Evolutionary conservation across 1,284 basidiomycete species (phyloP).

Genomic region (Moesziomyces aphidis): DNA sequence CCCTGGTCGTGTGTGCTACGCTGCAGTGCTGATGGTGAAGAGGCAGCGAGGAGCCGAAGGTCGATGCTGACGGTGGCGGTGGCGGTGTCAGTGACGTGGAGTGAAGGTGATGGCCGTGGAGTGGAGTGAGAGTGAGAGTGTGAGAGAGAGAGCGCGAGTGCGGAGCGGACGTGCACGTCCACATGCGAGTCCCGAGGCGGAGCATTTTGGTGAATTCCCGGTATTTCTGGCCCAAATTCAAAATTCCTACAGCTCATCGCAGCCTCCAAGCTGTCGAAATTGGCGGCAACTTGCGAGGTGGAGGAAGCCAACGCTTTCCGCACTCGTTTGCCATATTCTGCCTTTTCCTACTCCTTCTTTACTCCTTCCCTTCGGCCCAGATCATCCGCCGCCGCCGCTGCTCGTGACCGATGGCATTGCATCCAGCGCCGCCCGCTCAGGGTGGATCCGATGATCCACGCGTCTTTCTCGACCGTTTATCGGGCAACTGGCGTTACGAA

Average conservation of each 20-base stretch:
- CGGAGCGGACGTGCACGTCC: too few species aligned
- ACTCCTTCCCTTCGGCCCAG: neutral
- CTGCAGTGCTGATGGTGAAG: constrained; percentile 1
- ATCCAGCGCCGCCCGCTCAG: constrained; percentile 31
- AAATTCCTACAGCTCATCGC: too few species aligned
- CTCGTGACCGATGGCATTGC: constrained; percentile 5
- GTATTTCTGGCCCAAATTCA: too few species aligned
- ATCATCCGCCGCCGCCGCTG: neutral
- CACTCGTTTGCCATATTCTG: too few species aligned
- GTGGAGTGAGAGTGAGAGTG: neutral
- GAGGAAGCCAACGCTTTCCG: too few species aligned
- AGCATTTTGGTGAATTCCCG: too few species aligned
- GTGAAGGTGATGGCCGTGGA: neutral
- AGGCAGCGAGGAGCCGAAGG: too few species aligned
- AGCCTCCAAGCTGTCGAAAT: too few species aligned
- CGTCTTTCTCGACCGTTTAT: constrained; percentile 78
- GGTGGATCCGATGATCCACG: constrained; percentile 38
- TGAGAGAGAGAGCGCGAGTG: neutral
- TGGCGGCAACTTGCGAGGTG: too few species aligned
- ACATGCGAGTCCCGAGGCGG: too few species aligned
- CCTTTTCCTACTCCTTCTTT: neutral
- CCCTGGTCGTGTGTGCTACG: constrained; percentile 41
- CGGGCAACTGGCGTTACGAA: constrained; percentile 87
- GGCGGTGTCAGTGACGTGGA: neutral
- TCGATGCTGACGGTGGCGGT: neutral